phyloP scores from a whole-genome alignment of 1,139 yeast genomes.

The Eremothecium gossypii region DNA sequence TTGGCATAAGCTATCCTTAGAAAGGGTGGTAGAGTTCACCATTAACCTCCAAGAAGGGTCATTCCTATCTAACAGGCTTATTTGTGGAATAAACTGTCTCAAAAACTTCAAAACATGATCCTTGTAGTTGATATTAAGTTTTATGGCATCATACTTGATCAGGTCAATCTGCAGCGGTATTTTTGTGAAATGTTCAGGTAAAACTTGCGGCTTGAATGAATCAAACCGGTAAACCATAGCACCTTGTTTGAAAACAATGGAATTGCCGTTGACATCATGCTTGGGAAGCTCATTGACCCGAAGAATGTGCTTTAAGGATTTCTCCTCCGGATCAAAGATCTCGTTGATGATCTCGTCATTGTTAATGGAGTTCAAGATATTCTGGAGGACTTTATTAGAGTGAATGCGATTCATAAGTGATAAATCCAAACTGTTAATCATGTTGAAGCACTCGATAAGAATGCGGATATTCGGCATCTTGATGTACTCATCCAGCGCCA shows the following conservation, averaged over 20 bases:
- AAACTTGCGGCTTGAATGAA: slow-evolving; percentile 10
- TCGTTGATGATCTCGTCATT: slow-evolving; percentile 12
- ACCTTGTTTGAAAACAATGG: slow-evolving; percentile 13
- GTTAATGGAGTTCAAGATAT: slow-evolving; percentile 15
- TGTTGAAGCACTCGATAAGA: slow-evolving; percentile 17
- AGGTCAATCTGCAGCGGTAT: slow-evolving; percentile 19
- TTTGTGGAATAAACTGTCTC: slow-evolving; percentile 13
- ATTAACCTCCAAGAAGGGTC: slow-evolving; percentile 11
- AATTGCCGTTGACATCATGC: slow-evolving; percentile 17
- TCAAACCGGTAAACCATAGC: slow-evolving; percentile 14
- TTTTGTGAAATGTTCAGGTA: slow-evolving; percentile 12
- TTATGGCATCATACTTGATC: slow-evolving; percentile 13
- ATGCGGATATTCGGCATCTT: slow-evolving; percentile 15
- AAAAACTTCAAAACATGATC: slow-evolving; percentile 16
- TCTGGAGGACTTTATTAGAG: slow-evolving; percentile 14
- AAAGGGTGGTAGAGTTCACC: slow-evolving; percentile 15
- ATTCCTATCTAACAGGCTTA: slow-evolving; percentile 6
- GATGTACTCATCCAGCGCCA: slow-evolving; percentile 44
- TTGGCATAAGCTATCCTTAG: slow-evolving; percentile 22
- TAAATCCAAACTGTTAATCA: slow-evolving; percentile 23
- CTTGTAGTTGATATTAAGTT: slow-evolving; percentile 13
- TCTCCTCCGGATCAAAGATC: slow-evolving; percentile 11
- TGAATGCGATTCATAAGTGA: slow-evolving; percentile 13
- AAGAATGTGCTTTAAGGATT: slow-evolving; percentile 11
- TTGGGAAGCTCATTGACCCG: slow-evolving; percentile 10